Base-by-base conservation (phyloP, 331 rosid species). In the Quercus phellos region DNA sequence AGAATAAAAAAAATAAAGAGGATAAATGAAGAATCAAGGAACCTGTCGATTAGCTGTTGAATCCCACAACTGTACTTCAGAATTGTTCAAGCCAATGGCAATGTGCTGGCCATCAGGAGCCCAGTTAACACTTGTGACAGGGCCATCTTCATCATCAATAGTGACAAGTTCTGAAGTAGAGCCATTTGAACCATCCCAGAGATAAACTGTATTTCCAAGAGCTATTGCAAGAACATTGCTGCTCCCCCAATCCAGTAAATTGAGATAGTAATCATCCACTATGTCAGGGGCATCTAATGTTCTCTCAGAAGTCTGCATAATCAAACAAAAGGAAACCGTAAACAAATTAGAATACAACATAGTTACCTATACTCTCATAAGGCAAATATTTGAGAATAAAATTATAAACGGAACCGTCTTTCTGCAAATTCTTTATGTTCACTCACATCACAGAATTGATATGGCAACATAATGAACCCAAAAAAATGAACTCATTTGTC, bases 211-310 rank as follows among this genome's bases (percentile, higher is more conserved):
- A 51, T 77, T 86, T 11, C 81, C 91, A 46, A 94, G 95, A 55
- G 97, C 97, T 12, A 94, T 90, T 11, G 94, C 83, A 1, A 94
- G 86, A 22, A 92, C 88, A 60, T 92, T 92, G 78, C 78, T 11
- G 78, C 89, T 84, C 18, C 97, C 97, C 99, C 95, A 94, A 64
- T 94, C 99, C 75, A 94, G 70, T 34, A 94, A 77, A 66, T 94
- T 92, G 69, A 94, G 83, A 79, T 94, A 94, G 84, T 88, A 94
- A 34, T 94, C 97, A 22, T 94, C 99, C 3, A 89, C 75, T 3
- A 94, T 86, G 51, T 90, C 96, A 19, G 99, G 97, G 76, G 99
- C 97, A 79, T 92, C 99, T 78, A 94, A 59, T 0, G 97, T 94
- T 85, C 90, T 89, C 88, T 94, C 97, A 18, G 97, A 90, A 72